Evolutionary conservation across 345 rosid species (phyloP).

Genomic region (Mallotus nudiflorus): DNA sequence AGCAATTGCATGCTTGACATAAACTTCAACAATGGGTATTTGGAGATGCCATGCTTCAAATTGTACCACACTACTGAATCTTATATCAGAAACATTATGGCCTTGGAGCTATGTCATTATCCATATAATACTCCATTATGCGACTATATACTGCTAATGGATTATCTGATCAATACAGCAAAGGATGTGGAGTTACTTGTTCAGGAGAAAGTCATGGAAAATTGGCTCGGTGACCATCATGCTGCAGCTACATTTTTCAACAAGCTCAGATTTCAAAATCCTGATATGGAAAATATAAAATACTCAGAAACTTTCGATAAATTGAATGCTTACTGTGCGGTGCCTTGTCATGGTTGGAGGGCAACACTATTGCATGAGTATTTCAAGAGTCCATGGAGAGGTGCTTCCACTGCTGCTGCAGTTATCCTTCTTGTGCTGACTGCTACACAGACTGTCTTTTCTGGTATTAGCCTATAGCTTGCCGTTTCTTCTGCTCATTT

Average conservation of each 20-base stretch:
- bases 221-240: not conserved
- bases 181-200: not conserved
- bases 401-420: not conserved
- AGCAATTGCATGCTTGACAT: not conserved
- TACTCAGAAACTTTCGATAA: not conserved
- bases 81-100: not conserved
- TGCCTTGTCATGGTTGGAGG: no score
- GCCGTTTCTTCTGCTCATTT: no score
- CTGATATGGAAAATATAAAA: not conserved
- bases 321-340: not conserved
- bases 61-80: not conserved
- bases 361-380: not conserved
- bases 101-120: not conserved
- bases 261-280: not conserved
- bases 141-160: not conserved
- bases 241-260: not conserved
- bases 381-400: not conserved
- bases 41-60: not conserved
- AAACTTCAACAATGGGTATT: not conserved
- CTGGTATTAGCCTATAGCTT: no score
- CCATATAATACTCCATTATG: not conserved
- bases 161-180: not conserved
- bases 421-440: not conserved
- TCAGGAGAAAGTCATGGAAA: not conserved
- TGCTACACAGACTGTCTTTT: not conserved